A percentile compares a stretch with the other conserved stretches of the same genome.
Evolutionary conservation across 1,139 yeast species (phyloP).

Genomic region (Taphrina sp.): DNA sequence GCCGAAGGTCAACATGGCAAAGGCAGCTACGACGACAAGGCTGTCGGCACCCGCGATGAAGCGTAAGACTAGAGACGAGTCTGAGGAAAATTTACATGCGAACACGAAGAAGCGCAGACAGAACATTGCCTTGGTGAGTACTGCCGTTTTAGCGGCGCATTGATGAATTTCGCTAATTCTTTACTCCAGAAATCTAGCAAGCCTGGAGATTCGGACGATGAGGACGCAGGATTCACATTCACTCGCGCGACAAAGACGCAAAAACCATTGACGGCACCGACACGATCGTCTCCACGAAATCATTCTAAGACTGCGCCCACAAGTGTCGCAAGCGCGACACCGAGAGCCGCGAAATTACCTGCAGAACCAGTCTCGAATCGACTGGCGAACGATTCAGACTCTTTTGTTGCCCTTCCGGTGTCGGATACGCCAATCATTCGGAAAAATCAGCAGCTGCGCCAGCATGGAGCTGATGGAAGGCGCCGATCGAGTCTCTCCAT

Average conservation of each 20-base stretch:
- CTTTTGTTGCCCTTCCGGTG: conserved; percentile 45
- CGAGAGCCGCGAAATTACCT: conserved; percentile 8
- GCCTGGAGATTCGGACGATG: conserved; percentile 17
- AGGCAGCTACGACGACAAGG: conserved; percentile 7
- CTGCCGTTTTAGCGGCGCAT: not conserved
- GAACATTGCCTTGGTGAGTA: not conserved
- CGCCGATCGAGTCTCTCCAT: conserved; percentile 43
- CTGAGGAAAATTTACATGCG: not conserved
- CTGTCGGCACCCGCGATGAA: conserved; percentile 1
- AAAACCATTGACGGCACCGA: conserved; percentile 10
- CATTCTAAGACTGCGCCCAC: conserved; percentile 1
- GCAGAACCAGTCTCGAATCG: not conserved
- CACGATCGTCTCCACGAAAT: conserved; percentile 29
- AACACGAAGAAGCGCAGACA: conserved; percentile 15
- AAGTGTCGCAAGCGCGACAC: conserved; percentile 9
- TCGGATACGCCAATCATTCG: conserved; percentile 49
- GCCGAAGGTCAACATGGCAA: conserved; percentile 5
- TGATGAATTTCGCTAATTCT: not conserved
- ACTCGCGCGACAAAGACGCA: conserved; percentile 30
- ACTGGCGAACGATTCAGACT: conserved; percentile 14
- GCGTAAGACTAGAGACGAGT: conserved; percentile 15
- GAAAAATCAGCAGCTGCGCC: conserved; percentile 46
- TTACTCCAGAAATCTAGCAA: not conserved
- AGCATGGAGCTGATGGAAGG: conserved; percentile 40
- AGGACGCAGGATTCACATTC: conserved; percentile 33